These are phyloP conservation scores for Pythium grandisporangium DNA, from an alignment of 352 stramenopile species.

Conservation along the genomic window DNA sequence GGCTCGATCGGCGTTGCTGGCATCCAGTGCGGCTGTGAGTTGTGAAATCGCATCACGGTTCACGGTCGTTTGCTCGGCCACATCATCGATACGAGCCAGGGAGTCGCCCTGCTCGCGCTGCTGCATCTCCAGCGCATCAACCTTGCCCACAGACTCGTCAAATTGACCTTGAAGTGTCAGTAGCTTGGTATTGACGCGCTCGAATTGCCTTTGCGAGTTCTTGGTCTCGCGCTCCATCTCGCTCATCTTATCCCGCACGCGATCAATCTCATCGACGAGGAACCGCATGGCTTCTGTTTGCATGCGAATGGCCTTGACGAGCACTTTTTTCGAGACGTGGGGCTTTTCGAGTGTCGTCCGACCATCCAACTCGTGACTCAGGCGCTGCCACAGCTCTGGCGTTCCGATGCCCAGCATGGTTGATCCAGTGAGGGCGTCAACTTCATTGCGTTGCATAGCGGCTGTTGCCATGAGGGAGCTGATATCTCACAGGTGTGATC, in stretches of 20 bases:
- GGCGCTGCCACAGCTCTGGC: conserved; percentile 68
- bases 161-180: conserved; percentile 65
- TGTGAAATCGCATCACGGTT: conserved; percentile 43
- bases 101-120: conserved; percentile 53
- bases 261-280: conserved; percentile 78
- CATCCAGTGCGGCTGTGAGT: conserved; percentile 39
- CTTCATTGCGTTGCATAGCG: conserved; percentile 76
- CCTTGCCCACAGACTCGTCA: conserved; percentile 55
- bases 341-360: conserved; percentile 74
- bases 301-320: conserved; percentile 76
- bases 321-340: conserved; percentile 73
- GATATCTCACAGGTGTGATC: no score
- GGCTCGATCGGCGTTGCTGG: conserved; percentile 24
- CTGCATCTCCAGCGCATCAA: conserved; percentile 51
- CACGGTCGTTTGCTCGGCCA: conserved; percentile 29
- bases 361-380: conserved; percentile 72
- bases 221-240: conserved; percentile 72
- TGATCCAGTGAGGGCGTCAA: conserved; percentile 49
- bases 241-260: conserved; percentile 59
- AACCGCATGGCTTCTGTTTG: conserved; percentile 79
- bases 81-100: conserved; percentile 67
- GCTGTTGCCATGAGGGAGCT: neutral
- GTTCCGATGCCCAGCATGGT: conserved; percentile 49
- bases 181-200: conserved; percentile 69
- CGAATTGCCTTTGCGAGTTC: conserved; percentile 68